Percentiles rank a stretch among this genome's conserved stretches.
Evolutionary conservation across 2,329 filamentous ascomycete species (phyloP).

Genomic region (Claviceps humidiphila): DNA sequence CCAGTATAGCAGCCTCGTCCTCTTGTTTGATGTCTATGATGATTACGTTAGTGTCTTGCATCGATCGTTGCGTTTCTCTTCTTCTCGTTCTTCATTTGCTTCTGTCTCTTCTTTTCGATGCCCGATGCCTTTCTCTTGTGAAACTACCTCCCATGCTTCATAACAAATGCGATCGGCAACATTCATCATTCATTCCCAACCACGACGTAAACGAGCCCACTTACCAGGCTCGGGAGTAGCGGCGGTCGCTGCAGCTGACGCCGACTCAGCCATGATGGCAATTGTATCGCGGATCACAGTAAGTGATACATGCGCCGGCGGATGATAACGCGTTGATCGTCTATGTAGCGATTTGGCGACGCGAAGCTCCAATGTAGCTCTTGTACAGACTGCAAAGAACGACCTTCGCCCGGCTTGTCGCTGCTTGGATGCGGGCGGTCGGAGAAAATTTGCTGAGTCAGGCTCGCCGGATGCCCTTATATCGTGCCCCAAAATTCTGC

Average conservation of each 20-base stretch:
- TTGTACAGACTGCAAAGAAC: conserved; percentile 6
- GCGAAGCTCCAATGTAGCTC: conserved; percentile 2
- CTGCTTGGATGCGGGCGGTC: conserved; percentile 18
- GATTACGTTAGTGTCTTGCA: too few relatives aligned
- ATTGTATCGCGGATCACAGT: conserved; percentile 16
- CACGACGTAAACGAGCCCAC: conserved; percentile 4
- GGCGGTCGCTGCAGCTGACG: conserved; percentile 22
- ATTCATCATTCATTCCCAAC: neutral
- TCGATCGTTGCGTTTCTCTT: too few relatives aligned
- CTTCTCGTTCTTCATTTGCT: too few relatives aligned
- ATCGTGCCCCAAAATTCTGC: conserved; percentile 25
- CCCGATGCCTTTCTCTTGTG: too few relatives aligned
- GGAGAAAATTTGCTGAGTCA: conserved; percentile 32
- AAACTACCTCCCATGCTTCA: too few relatives aligned
- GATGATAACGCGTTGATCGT: neutral
- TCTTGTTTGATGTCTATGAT: conserved; percentile 26
- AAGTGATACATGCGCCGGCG: conserved; percentile 10
- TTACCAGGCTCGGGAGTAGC: conserved; percentile 23
- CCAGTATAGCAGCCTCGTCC: conserved; percentile 17
- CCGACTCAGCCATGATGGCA: conserved; percentile 28
- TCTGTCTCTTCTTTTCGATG: too few relatives aligned
- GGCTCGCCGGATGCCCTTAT: conserved; percentile 24
- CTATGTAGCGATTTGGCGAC: neutral
- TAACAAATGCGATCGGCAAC: too few relatives aligned
- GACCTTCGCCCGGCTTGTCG: conserved; percentile 8